phyloP scores from a whole-genome alignment of 495 filamentous ascomycete species.

The Penicillium herquei region DNA sequence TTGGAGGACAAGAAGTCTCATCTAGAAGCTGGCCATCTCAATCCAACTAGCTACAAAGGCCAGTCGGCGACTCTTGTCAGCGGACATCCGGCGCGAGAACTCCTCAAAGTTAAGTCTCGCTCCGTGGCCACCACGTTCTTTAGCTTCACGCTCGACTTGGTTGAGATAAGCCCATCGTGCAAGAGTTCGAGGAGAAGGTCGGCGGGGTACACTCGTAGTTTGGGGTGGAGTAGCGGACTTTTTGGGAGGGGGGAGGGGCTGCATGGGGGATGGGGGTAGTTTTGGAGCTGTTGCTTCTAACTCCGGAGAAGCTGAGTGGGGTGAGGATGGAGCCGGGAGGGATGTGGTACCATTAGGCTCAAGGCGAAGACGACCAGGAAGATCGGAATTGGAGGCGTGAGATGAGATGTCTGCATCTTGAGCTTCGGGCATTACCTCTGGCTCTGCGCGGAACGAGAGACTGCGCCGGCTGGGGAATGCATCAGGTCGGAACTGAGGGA shows the following conservation, averaged over 20 bases:
- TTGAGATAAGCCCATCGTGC: slow-evolving; percentile 55
- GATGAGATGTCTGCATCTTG: slow-evolving; percentile 8
- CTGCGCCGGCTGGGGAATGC: slow-evolving; percentile 18
- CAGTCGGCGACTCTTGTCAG: slow-evolving; percentile 58
- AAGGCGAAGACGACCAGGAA: slow-evolving; percentile 31
- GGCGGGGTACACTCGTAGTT: slow-evolving; percentile 13
- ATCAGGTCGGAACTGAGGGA: slow-evolving; percentile 68
- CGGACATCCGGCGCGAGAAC: slow-evolving; percentile 69
- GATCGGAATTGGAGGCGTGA: slow-evolving; percentile 12
- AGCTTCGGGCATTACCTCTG: slow-evolving; percentile 4
- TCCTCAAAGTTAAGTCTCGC: slow-evolving; percentile 69
- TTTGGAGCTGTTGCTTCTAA: slow-evolving; percentile 41
- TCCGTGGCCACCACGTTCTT: slow-evolving; percentile 68
- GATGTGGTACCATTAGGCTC: slow-evolving; percentile 34
- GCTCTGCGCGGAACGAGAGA: slow-evolving; percentile 15
- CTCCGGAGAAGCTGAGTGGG: slow-evolving; percentile 32
- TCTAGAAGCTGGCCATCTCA: slow-evolving; percentile 67
- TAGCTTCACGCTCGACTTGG: slow-evolving; percentile 61
- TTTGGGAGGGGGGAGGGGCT: slow-evolving; percentile 31
- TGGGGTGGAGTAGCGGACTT: slow-evolving; percentile 15
- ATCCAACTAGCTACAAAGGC: slow-evolving; percentile 84
- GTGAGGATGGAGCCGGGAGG: slow-evolving; percentile 36
- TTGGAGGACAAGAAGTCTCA: background rate
- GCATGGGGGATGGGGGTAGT: slow-evolving; percentile 36
- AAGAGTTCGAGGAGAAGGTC: slow-evolving; percentile 44